Percentiles rank a stretch among this genome's conserved stretches.
phyloP scores from a whole-genome alignment of 352 stramenopile species.

The Phytophthora macrochlamydospora region DNA sequence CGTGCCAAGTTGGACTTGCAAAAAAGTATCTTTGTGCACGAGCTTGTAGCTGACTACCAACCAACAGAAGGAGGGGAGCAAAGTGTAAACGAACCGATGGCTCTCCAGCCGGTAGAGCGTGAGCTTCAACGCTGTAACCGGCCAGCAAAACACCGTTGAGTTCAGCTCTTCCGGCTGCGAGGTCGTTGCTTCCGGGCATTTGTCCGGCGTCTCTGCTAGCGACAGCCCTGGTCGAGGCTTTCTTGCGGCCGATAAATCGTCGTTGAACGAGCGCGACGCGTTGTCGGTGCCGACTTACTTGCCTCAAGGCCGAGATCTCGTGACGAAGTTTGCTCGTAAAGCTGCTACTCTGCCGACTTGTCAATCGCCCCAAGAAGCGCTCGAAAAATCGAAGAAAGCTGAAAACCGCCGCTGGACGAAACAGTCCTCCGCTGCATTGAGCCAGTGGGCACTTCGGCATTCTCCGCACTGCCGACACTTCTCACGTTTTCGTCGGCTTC shows the following conservation, averaged over 20 bases:
- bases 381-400: constrained; percentile 31
- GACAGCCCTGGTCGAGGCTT: not conserved
- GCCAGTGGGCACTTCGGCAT: constrained; percentile 39
- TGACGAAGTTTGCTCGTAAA: not conserved
- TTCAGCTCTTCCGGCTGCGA: not conserved
- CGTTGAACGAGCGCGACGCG: too few species aligned
- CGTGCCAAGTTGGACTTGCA: too few species aligned
- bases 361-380: not conserved
- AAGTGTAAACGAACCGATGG: too few species aligned
- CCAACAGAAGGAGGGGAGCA: too few species aligned
- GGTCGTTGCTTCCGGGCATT: not conserved
- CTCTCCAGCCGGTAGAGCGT: too few species aligned
- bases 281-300: too few species aligned
- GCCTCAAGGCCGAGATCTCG: too few species aligned
- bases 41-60: too few species aligned
- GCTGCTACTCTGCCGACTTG: not conserved
- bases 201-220: not conserved
- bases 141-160: too few species aligned
- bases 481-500: constrained; percentile 10
- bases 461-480: constrained; percentile 21
- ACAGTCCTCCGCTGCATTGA: constrained; percentile 29
- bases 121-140: too few species aligned
- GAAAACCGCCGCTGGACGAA: constrained; percentile 33
- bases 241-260: not conserved
- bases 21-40: too few species aligned